Conservation (phyloP, 805 yeast genomes). For the Barnettozyma populi region DNA sequence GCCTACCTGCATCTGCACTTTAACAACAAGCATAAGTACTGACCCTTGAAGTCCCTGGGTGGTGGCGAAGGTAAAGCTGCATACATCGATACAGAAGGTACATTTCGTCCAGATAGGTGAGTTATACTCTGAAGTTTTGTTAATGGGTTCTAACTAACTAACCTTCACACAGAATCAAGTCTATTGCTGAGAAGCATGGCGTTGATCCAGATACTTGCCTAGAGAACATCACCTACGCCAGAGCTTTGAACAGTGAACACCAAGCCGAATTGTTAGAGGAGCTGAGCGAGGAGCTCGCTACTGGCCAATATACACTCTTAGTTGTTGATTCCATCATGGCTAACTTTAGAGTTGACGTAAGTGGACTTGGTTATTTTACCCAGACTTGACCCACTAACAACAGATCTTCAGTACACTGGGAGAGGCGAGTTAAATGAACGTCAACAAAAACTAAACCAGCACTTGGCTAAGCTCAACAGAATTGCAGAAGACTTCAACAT, state of each 20-base stretch:
- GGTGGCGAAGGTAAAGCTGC: constrained; percentile 82
- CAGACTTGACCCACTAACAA: background rate
- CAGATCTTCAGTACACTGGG: constrained; percentile 45
- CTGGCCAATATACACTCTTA: constrained; percentile 54
- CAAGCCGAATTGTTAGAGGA: constrained; percentile 68
- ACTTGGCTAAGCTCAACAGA: constrained; percentile 45
- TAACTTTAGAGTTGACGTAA: constrained; percentile 62
- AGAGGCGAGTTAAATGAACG: constrained; percentile 74
- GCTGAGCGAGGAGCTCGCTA: constrained; percentile 60
- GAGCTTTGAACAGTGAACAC: constrained; percentile 76
- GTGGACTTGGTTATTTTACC: constrained; percentile 3
- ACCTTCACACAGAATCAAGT: constrained; percentile 34
- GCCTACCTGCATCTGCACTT: background rate
- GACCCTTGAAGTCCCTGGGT: constrained; percentile 42
- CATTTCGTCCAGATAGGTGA: constrained; percentile 65
- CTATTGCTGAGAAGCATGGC: constrained; percentile 65
- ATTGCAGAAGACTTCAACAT: constrained; percentile 74
- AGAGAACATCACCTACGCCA: constrained; percentile 67
- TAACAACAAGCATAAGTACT: background rate
- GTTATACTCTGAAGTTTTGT: constrained; percentile 16
- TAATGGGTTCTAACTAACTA: background rate
- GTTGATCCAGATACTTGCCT: constrained; percentile 65
- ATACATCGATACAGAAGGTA: constrained; percentile 77
- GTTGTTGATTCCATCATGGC: constrained; percentile 75
- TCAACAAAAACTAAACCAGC: constrained; percentile 61